Conservation (phyloP, 352 stramenopile genomes). For the Thraustochytrium sp. region DNA sequence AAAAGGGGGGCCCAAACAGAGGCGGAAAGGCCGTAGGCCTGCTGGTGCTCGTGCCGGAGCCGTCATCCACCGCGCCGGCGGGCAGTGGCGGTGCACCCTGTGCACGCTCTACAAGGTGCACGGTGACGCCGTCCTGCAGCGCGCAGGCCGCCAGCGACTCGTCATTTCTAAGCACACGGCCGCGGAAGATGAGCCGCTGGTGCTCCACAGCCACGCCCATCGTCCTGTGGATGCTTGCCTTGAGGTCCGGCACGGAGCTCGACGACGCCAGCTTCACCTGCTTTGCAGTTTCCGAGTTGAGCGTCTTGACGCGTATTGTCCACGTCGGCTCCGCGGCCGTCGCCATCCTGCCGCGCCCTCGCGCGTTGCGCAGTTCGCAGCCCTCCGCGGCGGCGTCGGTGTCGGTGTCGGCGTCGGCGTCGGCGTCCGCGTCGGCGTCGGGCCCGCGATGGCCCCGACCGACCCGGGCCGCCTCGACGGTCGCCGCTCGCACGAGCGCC, state of each 20-base stretch:
- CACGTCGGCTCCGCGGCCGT: background rate
- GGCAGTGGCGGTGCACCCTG: background rate
- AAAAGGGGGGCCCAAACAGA: no score
- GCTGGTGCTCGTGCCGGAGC: background rate
- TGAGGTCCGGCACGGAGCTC: slow-evolving; percentile 4
- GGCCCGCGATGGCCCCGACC: no score
- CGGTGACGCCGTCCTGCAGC: slow-evolving; percentile 11
- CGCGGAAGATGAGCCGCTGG: slow-evolving; percentile 22
- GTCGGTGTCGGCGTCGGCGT: no score
- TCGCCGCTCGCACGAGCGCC: no score
- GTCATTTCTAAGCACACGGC: background rate
- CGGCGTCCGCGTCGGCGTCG: no score
- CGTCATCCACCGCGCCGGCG: background rate
- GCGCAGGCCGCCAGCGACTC: background rate
- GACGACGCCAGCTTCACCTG: background rate
- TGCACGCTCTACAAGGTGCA: slow-evolving; percentile 22
- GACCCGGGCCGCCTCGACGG: no score
- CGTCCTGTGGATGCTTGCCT: background rate
- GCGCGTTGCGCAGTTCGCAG: no score
- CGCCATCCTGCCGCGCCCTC: no score
- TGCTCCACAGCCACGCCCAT: background rate
- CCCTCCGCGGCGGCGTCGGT: no score
- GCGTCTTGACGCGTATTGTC: slow-evolving; percentile 22
- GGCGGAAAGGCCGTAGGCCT: no score
- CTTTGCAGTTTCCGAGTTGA: background rate